Conservation (phyloP, 164 flowering plant genomes). For the Piper longum region DNA sequence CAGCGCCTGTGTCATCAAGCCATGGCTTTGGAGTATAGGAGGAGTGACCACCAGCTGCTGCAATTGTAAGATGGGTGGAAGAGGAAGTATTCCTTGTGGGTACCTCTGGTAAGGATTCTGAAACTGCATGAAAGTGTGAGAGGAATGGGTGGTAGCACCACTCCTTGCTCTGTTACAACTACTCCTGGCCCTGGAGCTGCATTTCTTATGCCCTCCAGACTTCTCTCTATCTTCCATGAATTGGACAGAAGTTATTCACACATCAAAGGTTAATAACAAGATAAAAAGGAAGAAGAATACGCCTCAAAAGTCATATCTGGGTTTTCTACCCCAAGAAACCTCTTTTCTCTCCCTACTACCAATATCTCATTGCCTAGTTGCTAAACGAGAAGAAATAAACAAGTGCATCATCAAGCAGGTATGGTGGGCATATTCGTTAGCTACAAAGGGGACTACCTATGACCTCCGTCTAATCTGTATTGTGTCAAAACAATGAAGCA, state of each 20-base stretch:
- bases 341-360: too few species aligned
- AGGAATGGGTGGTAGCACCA: conserved; percentile 2
- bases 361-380: too few species aligned
- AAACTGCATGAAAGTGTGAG: conserved; percentile 12
- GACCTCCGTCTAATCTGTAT: too few species aligned
- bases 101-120: conserved; percentile 31
- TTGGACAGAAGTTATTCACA: conserved; percentile 1
- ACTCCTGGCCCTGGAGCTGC: conserved; percentile 22
- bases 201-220: conserved; percentile 34
- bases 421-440: too few species aligned
- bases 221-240: conserved; percentile 50
- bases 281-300: background rate
- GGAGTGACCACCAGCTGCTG: conserved; percentile 24
- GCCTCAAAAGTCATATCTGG: background rate
- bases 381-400: too few species aligned
- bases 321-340: too few species aligned
- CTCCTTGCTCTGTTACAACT: conserved; percentile 16
- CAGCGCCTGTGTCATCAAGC: conserved; percentile 26
- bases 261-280: background rate
- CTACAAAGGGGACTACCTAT: too few species aligned
- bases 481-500: too few species aligned
- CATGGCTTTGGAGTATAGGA: conserved; percentile 18
- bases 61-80: conserved; percentile 42
- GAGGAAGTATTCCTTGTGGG: conserved; percentile 61
- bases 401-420: too few species aligned